Percentiles rank a stretch among this genome's conserved stretches.
Conservation (phyloP, 2,329 filamentous ascomycete genomes). For the Parascedosporium putredinis region DNA sequence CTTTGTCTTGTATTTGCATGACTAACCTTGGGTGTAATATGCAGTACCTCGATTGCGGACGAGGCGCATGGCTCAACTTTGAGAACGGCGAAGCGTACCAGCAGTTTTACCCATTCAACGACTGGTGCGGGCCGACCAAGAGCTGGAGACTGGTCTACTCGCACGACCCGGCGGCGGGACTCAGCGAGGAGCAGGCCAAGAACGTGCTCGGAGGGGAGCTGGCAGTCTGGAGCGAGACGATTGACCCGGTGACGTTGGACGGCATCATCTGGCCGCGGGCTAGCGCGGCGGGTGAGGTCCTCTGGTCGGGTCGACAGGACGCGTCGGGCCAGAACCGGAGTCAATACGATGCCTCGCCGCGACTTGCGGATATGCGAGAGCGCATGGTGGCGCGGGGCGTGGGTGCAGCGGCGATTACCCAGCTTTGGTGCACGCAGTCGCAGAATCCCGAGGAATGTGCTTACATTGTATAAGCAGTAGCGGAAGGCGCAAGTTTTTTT, state of each 20-base stretch:
- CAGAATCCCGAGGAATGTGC: constrained; percentile 21
- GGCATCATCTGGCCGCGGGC: constrained; percentile 68
- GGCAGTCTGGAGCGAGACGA: constrained; percentile 73
- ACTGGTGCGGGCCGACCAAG: constrained; percentile 74
- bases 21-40: too few species aligned
- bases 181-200: constrained; percentile 50
- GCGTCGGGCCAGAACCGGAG: constrained; percentile 56
- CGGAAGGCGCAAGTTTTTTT: background rate
- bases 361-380: constrained; percentile 68
- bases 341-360: constrained; percentile 57
- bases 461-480: background rate
- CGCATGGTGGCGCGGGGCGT: constrained; percentile 61
- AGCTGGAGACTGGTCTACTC: constrained; percentile 75
- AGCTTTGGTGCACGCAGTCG: constrained; percentile 61
- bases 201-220: constrained; percentile 74
- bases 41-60: constrained; percentile 74
- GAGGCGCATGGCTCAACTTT: constrained; percentile 70
- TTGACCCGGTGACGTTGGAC: constrained; percentile 66
- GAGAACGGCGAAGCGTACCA: constrained; percentile 41
- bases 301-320: constrained; percentile 68
- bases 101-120: constrained; percentile 57
- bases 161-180: constrained; percentile 59
- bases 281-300: constrained; percentile 63
- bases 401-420: constrained; percentile 52
- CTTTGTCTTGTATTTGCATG: too few species aligned